Base-by-base conservation (phyloP, 2,329 filamentous ascomycete genomes). In the Exophiala bonariae region DNA sequence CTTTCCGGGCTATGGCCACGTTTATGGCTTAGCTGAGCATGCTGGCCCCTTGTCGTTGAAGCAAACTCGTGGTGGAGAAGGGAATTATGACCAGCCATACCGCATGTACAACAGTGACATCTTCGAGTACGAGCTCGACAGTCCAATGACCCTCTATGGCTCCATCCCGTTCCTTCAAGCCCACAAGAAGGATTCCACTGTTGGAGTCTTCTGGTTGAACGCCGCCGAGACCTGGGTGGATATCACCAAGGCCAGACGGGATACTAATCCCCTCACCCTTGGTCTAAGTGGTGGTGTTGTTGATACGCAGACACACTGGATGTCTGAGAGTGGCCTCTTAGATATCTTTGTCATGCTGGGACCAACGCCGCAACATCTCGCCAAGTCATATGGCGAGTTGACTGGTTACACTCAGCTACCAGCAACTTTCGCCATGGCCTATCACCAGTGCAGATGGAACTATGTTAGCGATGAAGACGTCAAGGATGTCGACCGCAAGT, bases 371-470 rank as follows among this genome's bases (percentile, higher is more conserved):
- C 80, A 85, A 57, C 88, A 95, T 56, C 77, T 99, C 33, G 86
- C 85, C 55, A 86, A 85, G 60, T 82, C 80, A 22, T 99, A 96
- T 65, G 84, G 85, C 53, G 89, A 96, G 66, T 81, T 99, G 36
- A 99, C 93, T 7, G 93, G 93, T 19, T 92, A 85, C 62, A 93
- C 90, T 22, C 85, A 91, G 50, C 81, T 99, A 68, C 93, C 93
- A 2, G 90, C 96, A 62, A 86, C 93, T 55, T 96, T 96, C 61
- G 80, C 92, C 2, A 83, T 99, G 57, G 93, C 82, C 10, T 96
- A 97, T 69, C 93, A 99, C 64, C 93, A 99, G 68, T 97, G 93
- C 67, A 87, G 93, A 60, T 99, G 93, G 93, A 99, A 99, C 72
- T 99, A 99, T 65, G 85, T 96, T 47, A 95, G 89, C 1, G 92